Conservation (phyloP, 371 early-diverging fungal species). For the Mortierella polycephala region DNA sequence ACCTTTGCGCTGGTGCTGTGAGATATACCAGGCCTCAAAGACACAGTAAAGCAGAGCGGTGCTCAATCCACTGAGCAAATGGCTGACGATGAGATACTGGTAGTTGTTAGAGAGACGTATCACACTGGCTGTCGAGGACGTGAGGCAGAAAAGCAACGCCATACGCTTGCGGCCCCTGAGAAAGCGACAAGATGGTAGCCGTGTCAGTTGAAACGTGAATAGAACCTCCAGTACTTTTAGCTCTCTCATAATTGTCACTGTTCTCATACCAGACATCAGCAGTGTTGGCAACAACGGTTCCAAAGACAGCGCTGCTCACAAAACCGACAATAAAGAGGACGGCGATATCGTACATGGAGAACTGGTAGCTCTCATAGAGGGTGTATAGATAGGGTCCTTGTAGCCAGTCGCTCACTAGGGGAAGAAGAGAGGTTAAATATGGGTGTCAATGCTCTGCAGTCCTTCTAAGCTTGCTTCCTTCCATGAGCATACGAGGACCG, state of each 20-base stretch:
- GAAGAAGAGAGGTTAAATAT: background rate
- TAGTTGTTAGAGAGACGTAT: constrained; percentile 66
- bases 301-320: constrained; percentile 77
- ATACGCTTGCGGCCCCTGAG: constrained; percentile 73
- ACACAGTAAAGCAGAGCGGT: constrained; percentile 78
- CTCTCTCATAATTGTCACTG: too few relatives aligned
- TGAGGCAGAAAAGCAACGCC: constrained; percentile 71
- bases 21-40: constrained; percentile 87
- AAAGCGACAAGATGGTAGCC: background rate
- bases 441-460: background rate
- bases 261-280: constrained; percentile 75
- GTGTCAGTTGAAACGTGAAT: too few relatives aligned
- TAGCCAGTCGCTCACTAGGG: constrained; percentile 76
- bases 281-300: constrained; percentile 75
- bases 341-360: constrained; percentile 69
- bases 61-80: constrained; percentile 74
- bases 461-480: too few relatives aligned
- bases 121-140: constrained; percentile 65
- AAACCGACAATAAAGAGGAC: constrained; percentile 80
- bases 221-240: too few relatives aligned
- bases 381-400: constrained; percentile 82
- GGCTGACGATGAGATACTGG: constrained; percentile 67
- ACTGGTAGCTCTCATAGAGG: constrained; percentile 73
- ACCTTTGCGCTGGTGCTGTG: constrained; percentile 69
- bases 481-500: background rate